phyloP scores from a whole-genome alignment of 805 yeast genomes.

The Teunomyces tritomae region DNA sequence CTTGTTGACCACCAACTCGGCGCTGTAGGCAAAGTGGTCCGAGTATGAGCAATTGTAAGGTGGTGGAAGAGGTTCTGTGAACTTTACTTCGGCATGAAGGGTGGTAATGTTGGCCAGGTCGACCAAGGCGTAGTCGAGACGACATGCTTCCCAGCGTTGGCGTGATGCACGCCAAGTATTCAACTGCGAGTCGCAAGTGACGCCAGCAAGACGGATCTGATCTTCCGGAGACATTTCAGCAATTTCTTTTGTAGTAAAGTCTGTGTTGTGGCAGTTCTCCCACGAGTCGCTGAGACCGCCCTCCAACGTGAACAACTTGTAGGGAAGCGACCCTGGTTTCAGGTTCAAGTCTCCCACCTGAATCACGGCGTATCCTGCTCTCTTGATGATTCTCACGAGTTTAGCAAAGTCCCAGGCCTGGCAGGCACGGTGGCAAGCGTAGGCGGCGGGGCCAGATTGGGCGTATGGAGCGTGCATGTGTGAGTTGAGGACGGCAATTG shows the following conservation, averaged over 20 bases:
- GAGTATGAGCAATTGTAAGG: constrained; percentile 64
- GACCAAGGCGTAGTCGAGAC: constrained; percentile 86
- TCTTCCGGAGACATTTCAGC: constrained; percentile 30
- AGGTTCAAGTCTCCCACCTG: constrained; percentile 94
- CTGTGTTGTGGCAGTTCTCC: constrained; percentile 54
- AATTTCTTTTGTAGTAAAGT: constrained; percentile 23
- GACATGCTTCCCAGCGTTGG: constrained; percentile 66
- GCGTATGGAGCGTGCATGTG: constrained; percentile 98
- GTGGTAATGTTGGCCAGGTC: constrained; percentile 56
- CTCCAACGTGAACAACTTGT: constrained; percentile 64
- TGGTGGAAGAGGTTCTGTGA: constrained; percentile 64
- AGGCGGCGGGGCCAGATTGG: constrained; percentile 78
- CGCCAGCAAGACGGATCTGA: constrained; percentile 73
- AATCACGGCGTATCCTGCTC: constrained; percentile 80
- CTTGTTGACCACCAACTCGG: constrained; percentile 21
- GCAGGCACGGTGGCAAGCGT: constrained; percentile 83
- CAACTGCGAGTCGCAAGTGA: constrained; percentile 83
- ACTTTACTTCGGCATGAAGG: constrained; percentile 63
- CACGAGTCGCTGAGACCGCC: constrained; percentile 79
- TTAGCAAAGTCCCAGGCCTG: constrained; percentile 96
- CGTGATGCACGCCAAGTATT: constrained; percentile 79
- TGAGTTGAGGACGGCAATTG: constrained; percentile 79
- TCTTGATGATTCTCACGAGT: constrained; percentile 55
- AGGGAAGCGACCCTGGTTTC: constrained; percentile 81
- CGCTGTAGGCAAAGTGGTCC: constrained; percentile 84